Base-by-base conservation (phyloP, 2,329 filamentous ascomycete species). In the Fusarium falciforme region DNA sequence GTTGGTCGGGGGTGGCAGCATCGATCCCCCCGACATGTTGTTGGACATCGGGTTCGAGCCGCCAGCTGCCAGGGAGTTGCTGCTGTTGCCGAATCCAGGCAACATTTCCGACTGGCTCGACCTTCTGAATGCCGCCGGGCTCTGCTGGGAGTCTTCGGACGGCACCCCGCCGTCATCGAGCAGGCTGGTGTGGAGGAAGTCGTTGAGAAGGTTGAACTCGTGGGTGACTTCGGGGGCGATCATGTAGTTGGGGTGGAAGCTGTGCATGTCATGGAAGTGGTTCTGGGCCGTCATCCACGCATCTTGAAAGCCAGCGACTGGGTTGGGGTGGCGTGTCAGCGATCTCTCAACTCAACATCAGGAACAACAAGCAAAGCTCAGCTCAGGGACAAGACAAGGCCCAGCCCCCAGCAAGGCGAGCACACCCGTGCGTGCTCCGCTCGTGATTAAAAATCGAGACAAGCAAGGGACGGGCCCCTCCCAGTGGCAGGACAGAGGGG, bases 201-300 rank as follows among this genome's bases (percentile, higher is more conserved):
- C 96, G 86, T 97, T 97, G 80, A 99, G 90, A 61, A 98, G 87
- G 81, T 98, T 98, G 83, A 98, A 98, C 86, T 99, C 96, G 84
- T 96, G 96, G 70, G 93, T 95, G 77, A 98, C 94, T 84, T 99
- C 96, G 72, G 95, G 94, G 59, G 87, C 85, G 85, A 98, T 97
- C 93, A 98, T 95, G 86, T 96, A 98, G 80, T 94, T 96, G 68
- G 94, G 93, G 84, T 98, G 94, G 80, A 95, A 94, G 81, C 92
- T 94, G 85, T 96, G 94, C 92, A 98, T 96, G 83, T 98, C 95
- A 86, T 97, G 83, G 94, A 96, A 77, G 72, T 79, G 77, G 81
- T 92, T 96, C 80, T 94, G 93, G 68, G 91, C 90, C 76, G 87
- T 89, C 80, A 95, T 88, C 92, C 94, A 96, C 80, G 95, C 93